Conservation (phyloP, 306 rosid genomes). For the Abrus pulchellus region DNA sequence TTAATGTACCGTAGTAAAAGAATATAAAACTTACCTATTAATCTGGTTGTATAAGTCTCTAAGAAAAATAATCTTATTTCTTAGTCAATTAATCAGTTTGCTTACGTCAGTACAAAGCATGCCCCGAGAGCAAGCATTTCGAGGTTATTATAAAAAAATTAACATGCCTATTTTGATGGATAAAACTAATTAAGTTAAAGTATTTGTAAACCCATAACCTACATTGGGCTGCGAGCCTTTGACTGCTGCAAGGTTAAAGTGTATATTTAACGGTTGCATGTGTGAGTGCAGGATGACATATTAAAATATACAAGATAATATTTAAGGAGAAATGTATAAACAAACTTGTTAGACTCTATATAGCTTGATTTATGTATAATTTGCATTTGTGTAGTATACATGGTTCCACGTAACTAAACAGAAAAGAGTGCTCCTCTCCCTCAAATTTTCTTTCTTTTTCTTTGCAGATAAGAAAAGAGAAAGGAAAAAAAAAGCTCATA, state of each 20-base stretch:
- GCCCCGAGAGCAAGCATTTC: conserved; percentile 59
- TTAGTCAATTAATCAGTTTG: neutral
- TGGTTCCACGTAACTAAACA: no score
- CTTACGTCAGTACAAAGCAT: conserved; percentile 63
- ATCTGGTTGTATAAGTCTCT: no score
- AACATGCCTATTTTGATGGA: conserved; percentile 50
- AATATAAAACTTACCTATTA: no score
- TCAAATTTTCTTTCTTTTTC: no score
- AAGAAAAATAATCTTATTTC: no score
- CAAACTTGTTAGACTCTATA: neutral
- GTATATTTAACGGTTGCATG: conserved; percentile 36
- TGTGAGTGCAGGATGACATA: neutral
- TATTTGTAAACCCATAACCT: conserved; percentile 59
- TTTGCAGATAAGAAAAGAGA: no score
- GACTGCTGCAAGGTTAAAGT: conserved; percentile 45
- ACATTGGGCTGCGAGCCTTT: conserved; percentile 41
- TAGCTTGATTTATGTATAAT: neutral
- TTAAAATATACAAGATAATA: no score
- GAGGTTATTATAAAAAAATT: conserved; percentile 53
- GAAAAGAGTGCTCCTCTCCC: no score
- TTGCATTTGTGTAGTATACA: neutral
- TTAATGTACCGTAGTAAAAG: no score
- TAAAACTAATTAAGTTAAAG: conserved; percentile 22
- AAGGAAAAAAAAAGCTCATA: no score
- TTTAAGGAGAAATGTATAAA: no score